phyloP scores from a whole-genome alignment of 2,329 filamentous ascomycete species.

The Neofusicoccum sp. region DNA sequence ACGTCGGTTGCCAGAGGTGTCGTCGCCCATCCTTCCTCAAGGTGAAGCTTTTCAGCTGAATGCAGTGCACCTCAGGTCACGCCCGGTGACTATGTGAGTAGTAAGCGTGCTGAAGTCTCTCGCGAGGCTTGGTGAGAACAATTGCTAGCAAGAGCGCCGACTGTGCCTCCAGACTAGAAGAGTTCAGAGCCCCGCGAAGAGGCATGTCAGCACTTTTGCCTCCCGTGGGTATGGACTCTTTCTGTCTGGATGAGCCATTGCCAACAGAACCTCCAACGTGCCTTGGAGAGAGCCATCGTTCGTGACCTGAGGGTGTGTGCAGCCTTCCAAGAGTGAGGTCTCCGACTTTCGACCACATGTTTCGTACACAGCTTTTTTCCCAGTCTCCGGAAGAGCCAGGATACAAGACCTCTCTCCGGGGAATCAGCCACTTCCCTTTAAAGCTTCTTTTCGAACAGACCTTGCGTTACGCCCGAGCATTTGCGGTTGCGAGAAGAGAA shows the following conservation, averaged over 20 bases:
- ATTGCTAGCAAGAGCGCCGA: not conserved
- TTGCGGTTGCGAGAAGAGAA: too few species aligned
- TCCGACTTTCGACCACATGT: too few species aligned
- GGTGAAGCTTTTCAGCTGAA: conserved; percentile 13
- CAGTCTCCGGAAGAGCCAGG: too few species aligned
- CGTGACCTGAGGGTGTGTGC: not conserved
- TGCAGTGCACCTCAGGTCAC: not conserved
- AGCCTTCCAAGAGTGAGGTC: not conserved
- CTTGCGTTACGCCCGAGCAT: too few species aligned
- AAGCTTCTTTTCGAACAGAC: too few species aligned
- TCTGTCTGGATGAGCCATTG: not conserved
- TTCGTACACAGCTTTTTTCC: too few species aligned
- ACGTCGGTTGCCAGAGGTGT: conserved; percentile 12
- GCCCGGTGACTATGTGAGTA: not conserved
- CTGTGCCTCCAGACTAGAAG: not conserved
- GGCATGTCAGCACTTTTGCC: not conserved
- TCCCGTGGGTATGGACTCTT: not conserved
- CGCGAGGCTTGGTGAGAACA: not conserved
- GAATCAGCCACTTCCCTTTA: too few species aligned
- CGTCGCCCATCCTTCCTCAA: conserved; percentile 15
- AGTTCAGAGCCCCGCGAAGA: not conserved
- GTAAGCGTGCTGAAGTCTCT: not conserved
- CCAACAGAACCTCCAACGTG: not conserved
- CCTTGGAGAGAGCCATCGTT: not conserved
- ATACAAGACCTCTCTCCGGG: too few species aligned